Conservation (phyloP, 306 rosid species). For the Prunus mume region DNA sequence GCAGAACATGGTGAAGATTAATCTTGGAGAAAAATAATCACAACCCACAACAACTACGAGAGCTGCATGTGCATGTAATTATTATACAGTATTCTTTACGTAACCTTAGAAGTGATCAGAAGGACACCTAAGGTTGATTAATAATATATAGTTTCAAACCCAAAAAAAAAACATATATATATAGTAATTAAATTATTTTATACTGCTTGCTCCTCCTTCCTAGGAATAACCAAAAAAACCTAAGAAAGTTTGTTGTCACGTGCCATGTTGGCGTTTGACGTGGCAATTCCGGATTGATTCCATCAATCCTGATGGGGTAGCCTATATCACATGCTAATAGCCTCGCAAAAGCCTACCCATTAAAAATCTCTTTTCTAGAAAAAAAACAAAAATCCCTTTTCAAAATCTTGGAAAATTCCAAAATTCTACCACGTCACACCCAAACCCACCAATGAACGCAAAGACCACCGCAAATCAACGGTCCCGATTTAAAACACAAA, state of each 20-base stretch:
- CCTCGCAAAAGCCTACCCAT: conserved; percentile 6
- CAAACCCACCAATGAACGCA: background rate
- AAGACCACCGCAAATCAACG: background rate
- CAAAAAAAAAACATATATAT: too few species aligned
- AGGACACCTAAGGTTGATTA: background rate
- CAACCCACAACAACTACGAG: too few species aligned
- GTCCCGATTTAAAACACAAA: background rate
- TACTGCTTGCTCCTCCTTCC: too few species aligned
- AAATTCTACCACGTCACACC: background rate
- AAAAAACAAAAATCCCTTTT: too few species aligned
- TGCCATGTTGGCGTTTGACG: conserved; percentile 28
- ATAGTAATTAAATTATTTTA: too few species aligned
- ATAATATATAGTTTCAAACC: too few species aligned
- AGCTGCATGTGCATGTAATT: too few species aligned
- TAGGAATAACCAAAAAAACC: too few species aligned
- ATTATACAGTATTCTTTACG: background rate
- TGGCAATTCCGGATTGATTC: conserved; percentile 4
- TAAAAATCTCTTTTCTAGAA: background rate
- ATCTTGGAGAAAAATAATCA: background rate
- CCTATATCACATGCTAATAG: background rate
- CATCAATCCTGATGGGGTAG: background rate
- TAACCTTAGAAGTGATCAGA: background rate
- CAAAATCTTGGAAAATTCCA: background rate
- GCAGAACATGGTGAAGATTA: background rate
- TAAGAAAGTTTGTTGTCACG: conserved; percentile 9